These are phyloP conservation scores for Malus hybrid DNA, from an alignment of 331 rosid species.

Conservation along the genomic window DNA sequence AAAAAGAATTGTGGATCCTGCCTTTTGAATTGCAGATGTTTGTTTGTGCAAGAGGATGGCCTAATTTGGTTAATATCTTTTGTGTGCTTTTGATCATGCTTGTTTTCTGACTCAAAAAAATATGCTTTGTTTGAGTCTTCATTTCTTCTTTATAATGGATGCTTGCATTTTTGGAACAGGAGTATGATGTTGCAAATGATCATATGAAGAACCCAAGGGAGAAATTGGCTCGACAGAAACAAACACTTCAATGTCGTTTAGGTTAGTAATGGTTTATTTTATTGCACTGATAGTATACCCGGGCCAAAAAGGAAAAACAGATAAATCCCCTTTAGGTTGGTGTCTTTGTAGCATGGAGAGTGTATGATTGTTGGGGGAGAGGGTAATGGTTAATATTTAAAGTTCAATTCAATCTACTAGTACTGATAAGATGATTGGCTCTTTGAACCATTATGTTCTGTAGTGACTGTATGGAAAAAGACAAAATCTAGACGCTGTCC, in stretches of 20 bases:
- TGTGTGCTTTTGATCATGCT: background rate
- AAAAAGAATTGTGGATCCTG: background rate
- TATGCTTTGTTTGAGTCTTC: background rate
- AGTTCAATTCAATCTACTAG: background rate
- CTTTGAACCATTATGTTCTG: background rate
- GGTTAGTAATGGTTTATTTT: conserved; percentile 35
- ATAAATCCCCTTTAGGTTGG: background rate
- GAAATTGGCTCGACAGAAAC: conserved; percentile 90
- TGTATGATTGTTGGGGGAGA: background rate
- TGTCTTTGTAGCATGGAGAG: background rate
- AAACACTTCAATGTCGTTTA: conserved; percentile 81
- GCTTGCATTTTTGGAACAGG: conserved; percentile 42
- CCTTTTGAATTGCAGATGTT: background rate
- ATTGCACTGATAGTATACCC: background rate
- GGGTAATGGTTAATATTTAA: background rate
- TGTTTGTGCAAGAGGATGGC: background rate
- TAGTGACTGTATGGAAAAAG: background rate
- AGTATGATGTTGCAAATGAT: conserved; percentile 71
- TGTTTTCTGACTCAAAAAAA: background rate
- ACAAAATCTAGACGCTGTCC: background rate
- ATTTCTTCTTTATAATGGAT: background rate
- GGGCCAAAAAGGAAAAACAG: background rate
- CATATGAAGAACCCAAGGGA: conserved; percentile 73
- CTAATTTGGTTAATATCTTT: background rate
- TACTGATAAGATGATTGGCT: background rate